phyloP scores from a whole-genome alignment of 805 yeast species.

The Kregervanrija pseudodelftensis region DNA sequence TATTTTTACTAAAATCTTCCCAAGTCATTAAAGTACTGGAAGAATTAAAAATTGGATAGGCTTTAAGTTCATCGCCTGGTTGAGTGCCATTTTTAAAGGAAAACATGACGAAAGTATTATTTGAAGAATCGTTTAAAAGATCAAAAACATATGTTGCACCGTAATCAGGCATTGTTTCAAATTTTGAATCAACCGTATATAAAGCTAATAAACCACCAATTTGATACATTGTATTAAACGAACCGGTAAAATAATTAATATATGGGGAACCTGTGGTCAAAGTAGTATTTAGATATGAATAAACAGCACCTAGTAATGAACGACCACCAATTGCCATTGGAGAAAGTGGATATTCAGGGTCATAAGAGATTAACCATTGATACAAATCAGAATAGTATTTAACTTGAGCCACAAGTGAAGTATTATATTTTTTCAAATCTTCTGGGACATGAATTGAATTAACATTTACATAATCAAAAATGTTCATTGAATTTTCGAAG shows the following conservation, averaged over 20 bases:
- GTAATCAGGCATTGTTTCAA: slow-evolving; percentile 42
- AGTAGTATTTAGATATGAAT: slow-evolving; percentile 30
- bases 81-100: slow-evolving; percentile 41
- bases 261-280: slow-evolving; percentile 29
- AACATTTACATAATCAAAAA: slow-evolving; percentile 35
- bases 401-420: slow-evolving; percentile 26
- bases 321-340: slow-evolving; percentile 36
- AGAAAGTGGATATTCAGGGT: slow-evolving; percentile 20
- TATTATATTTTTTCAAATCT: slow-evolving; percentile 27
- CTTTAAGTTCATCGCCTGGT: slow-evolving; percentile 24
- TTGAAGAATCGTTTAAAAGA: slow-evolving; percentile 24
- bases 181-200: slow-evolving; percentile 27
- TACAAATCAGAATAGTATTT: slow-evolving; percentile 32
- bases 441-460: slow-evolving; percentile 35
- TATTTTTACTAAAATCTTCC: slow-evolving; percentile 27
- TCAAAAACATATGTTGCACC: slow-evolving; percentile 42
- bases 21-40: slow-evolving; percentile 28
- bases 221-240: slow-evolving; percentile 39
- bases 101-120: slow-evolving; percentile 33
- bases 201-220: slow-evolving; percentile 30
- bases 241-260: slow-evolving; percentile 37
- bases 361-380: slow-evolving; percentile 32
- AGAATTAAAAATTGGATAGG: slow-evolving; percentile 33
- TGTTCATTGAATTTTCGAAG: slow-evolving; percentile 32
- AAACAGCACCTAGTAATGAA: slow-evolving; percentile 31